Evolutionary conservation across 129 eudicot genomes (phyloP).

Genomic region (Solidago caesia): DNA sequence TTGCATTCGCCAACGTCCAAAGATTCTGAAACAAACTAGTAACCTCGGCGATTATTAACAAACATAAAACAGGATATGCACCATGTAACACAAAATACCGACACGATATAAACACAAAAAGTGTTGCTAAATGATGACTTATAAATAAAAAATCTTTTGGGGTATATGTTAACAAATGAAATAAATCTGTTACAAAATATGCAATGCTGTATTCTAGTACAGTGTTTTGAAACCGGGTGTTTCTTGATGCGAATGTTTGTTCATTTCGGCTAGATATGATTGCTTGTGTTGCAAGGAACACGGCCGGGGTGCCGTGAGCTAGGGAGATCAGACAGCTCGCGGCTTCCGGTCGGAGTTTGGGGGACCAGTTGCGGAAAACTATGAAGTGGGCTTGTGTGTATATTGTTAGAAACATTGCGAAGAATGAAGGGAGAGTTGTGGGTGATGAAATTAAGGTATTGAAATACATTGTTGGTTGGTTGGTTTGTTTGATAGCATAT

Average conservation of each 20-base stretch:
- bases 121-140: slow-evolving; percentile 73
- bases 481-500: not conserved
- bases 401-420: slow-evolving; percentile 43
- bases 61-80: slow-evolving; percentile 53
- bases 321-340: slow-evolving; percentile 79
- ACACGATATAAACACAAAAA: slow-evolving; percentile 74
- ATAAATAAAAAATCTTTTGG: slow-evolving; percentile 73
- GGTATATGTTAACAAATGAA: slow-evolving; percentile 57
- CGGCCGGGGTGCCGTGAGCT: slow-evolving; percentile 91
- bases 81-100: slow-evolving; percentile 62
- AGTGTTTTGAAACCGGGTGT: slow-evolving; percentile 46
- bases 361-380: slow-evolving; percentile 62
- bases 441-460: slow-evolving; percentile 26
- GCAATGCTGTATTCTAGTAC: slow-evolving; percentile 89
- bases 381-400: slow-evolving; percentile 55
- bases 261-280: slow-evolving; percentile 43
- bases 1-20: slow-evolving; percentile 80
- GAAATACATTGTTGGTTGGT: slow-evolving; percentile 39
- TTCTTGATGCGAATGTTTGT: slow-evolving; percentile 48
- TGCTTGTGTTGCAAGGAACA: slow-evolving; percentile 51
- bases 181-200: slow-evolving; percentile 71
- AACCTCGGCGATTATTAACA: slow-evolving; percentile 68
- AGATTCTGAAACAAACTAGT: slow-evolving; percentile 82
- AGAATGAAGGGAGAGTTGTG: slow-evolving; percentile 50
- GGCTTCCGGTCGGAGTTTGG: slow-evolving; percentile 80